phyloP scores from a whole-genome alignment of 2,329 filamentous ascomycete genomes.

The Pseudogymnoascus sp. region DNA sequence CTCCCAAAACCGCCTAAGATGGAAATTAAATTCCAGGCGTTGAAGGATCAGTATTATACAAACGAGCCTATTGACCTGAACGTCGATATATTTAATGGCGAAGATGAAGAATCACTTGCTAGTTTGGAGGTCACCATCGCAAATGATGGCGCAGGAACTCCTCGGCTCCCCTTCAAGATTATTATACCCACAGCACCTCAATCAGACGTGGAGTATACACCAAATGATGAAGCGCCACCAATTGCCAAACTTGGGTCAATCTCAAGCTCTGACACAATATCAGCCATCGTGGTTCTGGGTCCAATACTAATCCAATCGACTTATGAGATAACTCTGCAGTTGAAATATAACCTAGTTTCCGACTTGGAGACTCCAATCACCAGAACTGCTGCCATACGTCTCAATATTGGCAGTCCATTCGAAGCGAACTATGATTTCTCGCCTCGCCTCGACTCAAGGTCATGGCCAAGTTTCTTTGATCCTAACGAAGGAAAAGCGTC shows the following conservation, averaged over 20 bases:
- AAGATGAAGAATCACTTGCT: conserved; percentile 68
- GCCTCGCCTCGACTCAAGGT: conserved; percentile 65
- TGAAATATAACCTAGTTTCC: conserved; percentile 68
- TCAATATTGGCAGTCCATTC: conserved; percentile 75
- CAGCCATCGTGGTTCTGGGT: conserved; percentile 40
- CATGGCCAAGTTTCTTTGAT: conserved; percentile 84
- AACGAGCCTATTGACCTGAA: conserved; percentile 65
- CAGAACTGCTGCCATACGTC: conserved; percentile 58
- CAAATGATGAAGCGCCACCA: conserved; percentile 5
- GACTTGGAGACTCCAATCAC: conserved; percentile 75
- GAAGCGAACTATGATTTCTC: conserved; percentile 85
- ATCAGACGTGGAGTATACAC: background rate
- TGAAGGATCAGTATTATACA: conserved; percentile 70
- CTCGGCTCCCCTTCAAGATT: conserved; percentile 35
- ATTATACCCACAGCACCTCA: background rate
- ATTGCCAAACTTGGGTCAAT: conserved; percentile 31
- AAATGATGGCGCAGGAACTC: conserved; percentile 41
- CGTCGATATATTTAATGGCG: conserved; percentile 69
- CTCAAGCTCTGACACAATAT: conserved; percentile 34
- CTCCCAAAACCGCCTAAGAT: conserved; percentile 89
- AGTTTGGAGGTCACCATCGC: conserved; percentile 61
- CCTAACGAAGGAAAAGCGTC: conserved; percentile 31
- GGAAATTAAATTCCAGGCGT: conserved; percentile 57
- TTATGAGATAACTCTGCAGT: conserved; percentile 63
- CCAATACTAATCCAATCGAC: conserved; percentile 42